These are phyloP conservation scores for Arabidopsis arenosa DNA, from an alignment of 345 rosid genomes.

Conservation along the genomic window DNA sequence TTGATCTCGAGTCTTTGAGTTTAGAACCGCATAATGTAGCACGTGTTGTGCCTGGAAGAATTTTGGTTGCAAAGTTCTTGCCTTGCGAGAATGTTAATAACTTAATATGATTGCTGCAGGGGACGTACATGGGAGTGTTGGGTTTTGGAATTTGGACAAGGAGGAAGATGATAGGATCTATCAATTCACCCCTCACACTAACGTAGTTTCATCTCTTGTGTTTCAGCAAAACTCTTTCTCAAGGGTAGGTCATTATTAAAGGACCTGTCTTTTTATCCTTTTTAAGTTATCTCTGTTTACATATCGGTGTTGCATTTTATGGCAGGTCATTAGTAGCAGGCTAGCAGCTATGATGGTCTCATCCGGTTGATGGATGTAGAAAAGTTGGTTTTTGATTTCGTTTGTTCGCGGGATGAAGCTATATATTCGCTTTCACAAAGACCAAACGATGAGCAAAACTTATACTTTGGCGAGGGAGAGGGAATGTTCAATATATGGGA, in stretches of 20 bases:
- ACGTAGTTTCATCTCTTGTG: constrained; percentile 61
- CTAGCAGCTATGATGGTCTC: constrained; percentile 75
- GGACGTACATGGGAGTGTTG: constrained; percentile 63
- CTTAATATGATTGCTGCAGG: constrained; percentile 78
- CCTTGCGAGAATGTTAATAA: constrained; percentile 61
- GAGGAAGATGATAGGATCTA: constrained; percentile 62
- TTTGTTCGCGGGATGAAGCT: constrained; percentile 55
- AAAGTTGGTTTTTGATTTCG: constrained; percentile 69
- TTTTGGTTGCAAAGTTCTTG: constrained; percentile 59
- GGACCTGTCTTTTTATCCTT: neutral
- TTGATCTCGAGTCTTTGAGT: constrained; percentile 51
- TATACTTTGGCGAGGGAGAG: constrained; percentile 67
- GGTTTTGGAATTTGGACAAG: constrained; percentile 74
- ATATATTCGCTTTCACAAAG: constrained; percentile 65
- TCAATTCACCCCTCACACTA: constrained; percentile 62
- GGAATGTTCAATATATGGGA: constrained; percentile 69
- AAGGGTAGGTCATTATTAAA: constrained; percentile 53
- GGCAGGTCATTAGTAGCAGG: constrained; percentile 72
- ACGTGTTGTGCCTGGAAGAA: constrained; percentile 65
- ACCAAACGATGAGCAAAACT: constrained; percentile 55
- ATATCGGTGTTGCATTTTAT: constrained; percentile 13
- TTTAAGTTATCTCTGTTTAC: neutral
- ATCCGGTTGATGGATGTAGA: constrained; percentile 80
- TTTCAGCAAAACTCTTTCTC: constrained; percentile 60
- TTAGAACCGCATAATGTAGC: constrained; percentile 68